These are phyloP conservation scores for Claviceps quebecensis DNA, from an alignment of 2,329 filamentous ascomycete genomes.

Conservation along the genomic window DNA sequence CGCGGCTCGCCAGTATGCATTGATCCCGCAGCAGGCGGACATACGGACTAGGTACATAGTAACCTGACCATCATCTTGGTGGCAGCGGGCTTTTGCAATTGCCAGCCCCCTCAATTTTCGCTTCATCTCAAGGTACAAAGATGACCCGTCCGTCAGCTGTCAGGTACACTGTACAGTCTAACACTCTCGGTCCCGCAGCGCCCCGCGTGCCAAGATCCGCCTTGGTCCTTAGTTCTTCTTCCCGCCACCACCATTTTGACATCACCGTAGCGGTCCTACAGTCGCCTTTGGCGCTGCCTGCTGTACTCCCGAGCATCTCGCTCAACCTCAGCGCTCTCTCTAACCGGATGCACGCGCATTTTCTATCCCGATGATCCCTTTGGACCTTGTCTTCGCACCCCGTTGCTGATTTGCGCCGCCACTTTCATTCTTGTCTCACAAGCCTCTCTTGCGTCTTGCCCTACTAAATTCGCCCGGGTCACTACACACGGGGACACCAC, in stretches of 20 bases:
- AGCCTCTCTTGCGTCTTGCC: neutral
- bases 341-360: neutral
- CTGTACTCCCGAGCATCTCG: neutral
- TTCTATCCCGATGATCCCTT: conserved; percentile 2
- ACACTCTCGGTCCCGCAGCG: neutral
- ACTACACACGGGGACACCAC: neutral
- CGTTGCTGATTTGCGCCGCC: neutral
- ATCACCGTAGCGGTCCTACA: conserved; percentile 10
- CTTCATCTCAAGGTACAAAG: neutral
- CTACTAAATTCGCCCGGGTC: neutral
- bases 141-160: neutral
- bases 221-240: conserved; percentile 3
- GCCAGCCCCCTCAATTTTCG: conserved; percentile 3
- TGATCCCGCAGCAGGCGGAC: neutral
- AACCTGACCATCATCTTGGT: neutral
- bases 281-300: neutral
- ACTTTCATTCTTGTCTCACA: neutral
- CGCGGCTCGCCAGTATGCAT: neutral
- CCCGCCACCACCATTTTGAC: conserved; percentile 20
- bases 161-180: neutral
- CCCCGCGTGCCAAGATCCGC: neutral
- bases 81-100: neutral
- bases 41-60: no score
- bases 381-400: neutral
- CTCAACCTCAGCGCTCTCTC: neutral